Evolutionary conservation across 2,329 filamentous ascomycete species (phyloP).

Genomic region (Colletotrichum liaoningense): DNA sequence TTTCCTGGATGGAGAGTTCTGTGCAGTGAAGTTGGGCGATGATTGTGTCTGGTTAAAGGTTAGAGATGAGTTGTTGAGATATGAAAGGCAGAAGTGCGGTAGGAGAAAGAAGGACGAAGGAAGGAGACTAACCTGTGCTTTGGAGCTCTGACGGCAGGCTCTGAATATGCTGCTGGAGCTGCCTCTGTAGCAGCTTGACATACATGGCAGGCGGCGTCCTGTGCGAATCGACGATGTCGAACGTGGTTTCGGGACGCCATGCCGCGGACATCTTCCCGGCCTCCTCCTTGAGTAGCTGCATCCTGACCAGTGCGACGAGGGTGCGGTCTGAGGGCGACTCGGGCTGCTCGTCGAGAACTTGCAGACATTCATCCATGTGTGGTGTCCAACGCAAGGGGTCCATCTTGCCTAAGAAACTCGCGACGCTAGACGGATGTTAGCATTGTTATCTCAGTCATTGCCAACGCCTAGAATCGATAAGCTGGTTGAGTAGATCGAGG

Average conservation of each 20-base stretch:
- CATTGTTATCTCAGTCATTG: too few species aligned
- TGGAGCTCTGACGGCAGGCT: slow-evolving; percentile 40
- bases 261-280: slow-evolving; percentile 39
- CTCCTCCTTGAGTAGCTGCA: slow-evolving; percentile 45
- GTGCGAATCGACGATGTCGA: background rate
- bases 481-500: too few species aligned
- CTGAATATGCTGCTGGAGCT: slow-evolving; percentile 41
- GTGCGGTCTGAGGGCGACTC: slow-evolving; percentile 59
- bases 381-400: slow-evolving; percentile 64
- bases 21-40: slow-evolving; percentile 47
- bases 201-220: slow-evolving; percentile 41
- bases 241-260: slow-evolving; percentile 36
- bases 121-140: slow-evolving; percentile 44
- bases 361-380: slow-evolving; percentile 66
- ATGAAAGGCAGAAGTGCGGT: too few species aligned
- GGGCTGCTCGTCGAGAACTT: slow-evolving; percentile 51
- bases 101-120: too few species aligned
- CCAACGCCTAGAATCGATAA: background rate
- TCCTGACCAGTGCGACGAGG: slow-evolving; percentile 54
- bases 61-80: background rate
- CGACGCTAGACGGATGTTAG: background rate
- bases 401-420: slow-evolving; percentile 46
- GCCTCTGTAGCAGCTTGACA: slow-evolving; percentile 43
- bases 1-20: slow-evolving; percentile 52
- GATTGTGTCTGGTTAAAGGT: slow-evolving; percentile 44